These are phyloP conservation scores for Fusarium pseudonygamai DNA, from an alignment of 2,329 filamentous ascomycete species.

Conservation along the genomic window DNA sequence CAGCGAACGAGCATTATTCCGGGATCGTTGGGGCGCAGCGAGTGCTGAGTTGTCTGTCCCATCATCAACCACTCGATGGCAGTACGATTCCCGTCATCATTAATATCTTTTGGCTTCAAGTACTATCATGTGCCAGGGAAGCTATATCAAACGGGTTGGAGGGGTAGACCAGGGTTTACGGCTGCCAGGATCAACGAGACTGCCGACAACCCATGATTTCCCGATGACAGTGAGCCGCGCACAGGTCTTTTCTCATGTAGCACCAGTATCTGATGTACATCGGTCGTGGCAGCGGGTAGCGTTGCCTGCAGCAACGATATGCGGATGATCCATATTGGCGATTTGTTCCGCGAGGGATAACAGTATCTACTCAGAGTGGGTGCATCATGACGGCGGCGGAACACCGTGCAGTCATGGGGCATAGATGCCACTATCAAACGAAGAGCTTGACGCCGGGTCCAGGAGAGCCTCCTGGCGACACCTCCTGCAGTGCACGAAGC, in stretches of 20 bases:
- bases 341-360: constrained; percentile 4
- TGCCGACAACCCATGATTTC: constrained; percentile 36
- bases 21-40: constrained; percentile 20
- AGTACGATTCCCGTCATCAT: neutral
- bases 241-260: constrained; percentile 11
- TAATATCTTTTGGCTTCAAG: neutral
- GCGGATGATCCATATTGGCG: constrained; percentile 26
- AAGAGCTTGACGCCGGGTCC: neutral
- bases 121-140: constrained; percentile 20
- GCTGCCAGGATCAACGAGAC: constrained; percentile 30
- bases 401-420: neutral
- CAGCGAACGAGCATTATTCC: constrained; percentile 5
- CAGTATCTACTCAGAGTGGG: neutral
- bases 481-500: constrained; percentile 8
- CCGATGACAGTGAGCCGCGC: constrained; percentile 26
- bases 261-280: constrained; percentile 1
- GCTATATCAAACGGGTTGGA: constrained; percentile 24
- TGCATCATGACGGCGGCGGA: constrained; percentile 15
- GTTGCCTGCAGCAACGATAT: constrained; percentile 3
- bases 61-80: constrained; percentile 12
- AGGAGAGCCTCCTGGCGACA: constrained; percentile 28
- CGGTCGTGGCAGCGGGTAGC: neutral
- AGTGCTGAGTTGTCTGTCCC: constrained; percentile 32
- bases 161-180: constrained; percentile 32
- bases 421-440: neutral